Conservation (phyloP, 2,329 filamentous ascomycete genomes). For the Ophiostoma montium region DNA sequence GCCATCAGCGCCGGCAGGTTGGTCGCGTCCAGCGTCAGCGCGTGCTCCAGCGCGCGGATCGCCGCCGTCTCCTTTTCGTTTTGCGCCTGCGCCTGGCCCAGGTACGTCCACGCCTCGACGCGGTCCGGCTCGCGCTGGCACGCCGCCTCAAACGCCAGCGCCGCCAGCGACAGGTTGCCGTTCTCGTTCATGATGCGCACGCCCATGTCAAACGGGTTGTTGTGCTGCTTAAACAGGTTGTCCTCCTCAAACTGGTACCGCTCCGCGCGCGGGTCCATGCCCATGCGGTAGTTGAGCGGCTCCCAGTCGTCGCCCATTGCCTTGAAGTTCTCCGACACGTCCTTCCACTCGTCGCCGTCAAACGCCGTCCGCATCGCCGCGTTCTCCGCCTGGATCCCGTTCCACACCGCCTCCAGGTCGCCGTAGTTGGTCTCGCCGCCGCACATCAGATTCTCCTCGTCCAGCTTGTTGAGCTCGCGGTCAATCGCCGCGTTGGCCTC, state of each 20-base stretch:
- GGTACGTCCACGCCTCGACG: constrained; percentile 82
- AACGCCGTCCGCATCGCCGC: constrained; percentile 57
- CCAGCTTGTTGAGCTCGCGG: constrained; percentile 76
- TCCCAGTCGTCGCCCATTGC: constrained; percentile 53
- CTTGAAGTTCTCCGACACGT: constrained; percentile 11
- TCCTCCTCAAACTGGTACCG: constrained; percentile 92
- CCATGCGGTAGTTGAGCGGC: constrained; percentile 38
- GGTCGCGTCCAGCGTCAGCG: constrained; percentile 71
- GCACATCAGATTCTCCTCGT: constrained; percentile 37
- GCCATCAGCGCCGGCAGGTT: constrained; percentile 90
- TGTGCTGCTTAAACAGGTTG: constrained; percentile 71
- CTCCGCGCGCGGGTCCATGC: constrained; percentile 62
- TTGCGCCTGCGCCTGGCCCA: constrained; percentile 87
- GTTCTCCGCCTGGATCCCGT: constrained; percentile 65
- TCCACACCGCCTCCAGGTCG: constrained; percentile 84
- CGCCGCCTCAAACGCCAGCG: constrained; percentile 88
- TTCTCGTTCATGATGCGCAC: constrained; percentile 86
- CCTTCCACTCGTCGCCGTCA: constrained; percentile 47
- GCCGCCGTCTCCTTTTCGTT: constrained; percentile 97
- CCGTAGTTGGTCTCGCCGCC: constrained; percentile 62
- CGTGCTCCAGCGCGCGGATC: constrained; percentile 84
- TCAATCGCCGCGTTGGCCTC: constrained; percentile 53
- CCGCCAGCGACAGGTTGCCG: constrained; percentile 84
- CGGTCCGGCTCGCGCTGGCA: constrained; percentile 81
- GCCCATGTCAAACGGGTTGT: constrained; percentile 84